Evolutionary conservation across 768 basidiomycete genomes (phyloP), one percentile per base, ranked within the genome.

Genomic region (Austroboletus eburneus): DNA sequence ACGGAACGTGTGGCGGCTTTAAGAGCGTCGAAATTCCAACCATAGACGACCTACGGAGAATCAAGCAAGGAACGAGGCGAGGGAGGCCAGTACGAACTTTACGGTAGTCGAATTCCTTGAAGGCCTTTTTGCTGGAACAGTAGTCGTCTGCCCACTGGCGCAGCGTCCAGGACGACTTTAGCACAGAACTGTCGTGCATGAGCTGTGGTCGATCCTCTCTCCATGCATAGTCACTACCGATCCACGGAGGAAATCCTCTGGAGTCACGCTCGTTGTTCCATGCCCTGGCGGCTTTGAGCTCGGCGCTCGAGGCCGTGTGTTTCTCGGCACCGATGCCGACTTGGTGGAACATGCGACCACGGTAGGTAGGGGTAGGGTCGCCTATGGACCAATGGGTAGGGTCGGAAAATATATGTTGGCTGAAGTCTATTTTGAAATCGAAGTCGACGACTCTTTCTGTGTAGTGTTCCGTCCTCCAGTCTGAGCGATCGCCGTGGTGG

Each of bases 131-230:
- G 56, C 83, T 85, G 21, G 76, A 72, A 48, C 87, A 90, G 56
- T 89, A 91, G 46, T 85, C 81, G 54, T 91, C 87, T 8, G 87
- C 87, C 90, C 90, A 92, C 48, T 84, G 74, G 25, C 85, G 71
- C 35, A 90, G 59, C 1, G 81, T 75, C 66, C 77, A 78, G 14
- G 80, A 80, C 3, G 81, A 83, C 45, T 68, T 72, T 36, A 83
- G 61, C 7, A 61, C 55, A 24, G 54, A 58, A 13, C 42, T 29
- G 20, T 39, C 18, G 23, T 56, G 48, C 59, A 57, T 67, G 16
- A 60, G 12, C 23, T 51, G 41, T 39, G 56, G 62, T 2, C 68
- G 65, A 29, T 62, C 63, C 12, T 60, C 62, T 42, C 58, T 64
- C 56, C 65, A 68, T n/a, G 58, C 49, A 40, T 68, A 66, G 33